phyloP scores from a whole-genome alignment of 129 eudicot genomes.

The Centaurea solstitialis region DNA sequence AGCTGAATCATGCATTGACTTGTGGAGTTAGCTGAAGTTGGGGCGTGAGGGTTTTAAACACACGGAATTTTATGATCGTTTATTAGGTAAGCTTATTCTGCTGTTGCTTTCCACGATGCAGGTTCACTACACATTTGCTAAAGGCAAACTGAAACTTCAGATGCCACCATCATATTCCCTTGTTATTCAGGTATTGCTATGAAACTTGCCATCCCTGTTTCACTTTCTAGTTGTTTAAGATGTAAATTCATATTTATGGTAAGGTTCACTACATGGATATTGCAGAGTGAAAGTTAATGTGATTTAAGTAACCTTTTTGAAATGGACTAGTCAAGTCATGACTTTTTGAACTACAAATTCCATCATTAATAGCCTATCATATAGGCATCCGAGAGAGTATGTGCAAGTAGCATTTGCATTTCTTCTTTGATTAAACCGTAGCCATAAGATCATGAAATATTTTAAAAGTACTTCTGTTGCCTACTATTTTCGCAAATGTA shows the following conservation, averaged over 20 bases:
- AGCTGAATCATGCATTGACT: not conserved
- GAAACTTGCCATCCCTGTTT: not conserved
- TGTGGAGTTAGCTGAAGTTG: not conserved
- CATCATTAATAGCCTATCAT: too few relatives aligned
- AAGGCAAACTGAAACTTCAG: constrained; percentile 52
- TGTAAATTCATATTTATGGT: not conserved
- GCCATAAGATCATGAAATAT: too few relatives aligned
- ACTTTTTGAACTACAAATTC: too few relatives aligned
- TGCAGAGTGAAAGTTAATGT: too few relatives aligned
- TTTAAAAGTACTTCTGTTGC: not conserved
- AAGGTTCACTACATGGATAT: not conserved
- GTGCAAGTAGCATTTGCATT: too few relatives aligned
- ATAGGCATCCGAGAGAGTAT: too few relatives aligned
- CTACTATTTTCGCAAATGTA: not conserved
- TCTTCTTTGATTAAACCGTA: too few relatives aligned
- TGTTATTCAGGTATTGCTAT: constrained; percentile 68
- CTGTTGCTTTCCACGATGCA: constrained; percentile 28
- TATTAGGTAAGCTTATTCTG: constrained; percentile 1
- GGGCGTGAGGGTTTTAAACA: not conserved
- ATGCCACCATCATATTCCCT: constrained; percentile 91
- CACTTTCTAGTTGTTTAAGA: not conserved
- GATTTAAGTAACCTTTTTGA: too few relatives aligned
- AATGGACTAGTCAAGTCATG: too few relatives aligned
- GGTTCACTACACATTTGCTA: constrained; percentile 73
- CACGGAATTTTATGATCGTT: not conserved